Percentiles rank a stretch among this genome's conserved stretches.
Evolutionary conservation across 2,329 filamentous ascomycete species (phyloP).

Genomic region (Sporothrix euskadiensis): DNA sequence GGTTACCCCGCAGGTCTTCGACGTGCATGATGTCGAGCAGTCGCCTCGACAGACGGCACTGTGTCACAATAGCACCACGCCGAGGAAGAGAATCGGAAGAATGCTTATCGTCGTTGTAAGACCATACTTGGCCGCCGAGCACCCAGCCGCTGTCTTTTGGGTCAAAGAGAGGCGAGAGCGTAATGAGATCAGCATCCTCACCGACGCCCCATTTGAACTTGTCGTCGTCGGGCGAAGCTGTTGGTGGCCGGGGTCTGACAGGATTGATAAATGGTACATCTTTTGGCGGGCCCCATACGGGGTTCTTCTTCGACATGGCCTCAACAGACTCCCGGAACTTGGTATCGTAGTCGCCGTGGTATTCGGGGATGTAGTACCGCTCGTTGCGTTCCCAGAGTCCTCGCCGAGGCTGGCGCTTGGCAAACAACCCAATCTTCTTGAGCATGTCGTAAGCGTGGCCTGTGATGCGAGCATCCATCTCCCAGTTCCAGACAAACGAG

Average conservation of each 20-base stretch:
- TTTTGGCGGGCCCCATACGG: slow-evolving; percentile 66
- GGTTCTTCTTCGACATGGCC: slow-evolving; percentile 49
- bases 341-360: slow-evolving; percentile 67
- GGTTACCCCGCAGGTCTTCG: slow-evolving; percentile 71
- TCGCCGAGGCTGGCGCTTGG: slow-evolving; percentile 67
- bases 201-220: slow-evolving; percentile 38
- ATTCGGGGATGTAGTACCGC: slow-evolving; percentile 69
- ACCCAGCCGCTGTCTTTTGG: slow-evolving; percentile 72
- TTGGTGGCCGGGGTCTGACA: slow-evolving; percentile 50
- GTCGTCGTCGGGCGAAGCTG: slow-evolving; percentile 34
- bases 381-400: slow-evolving; percentile 73
- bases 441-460: slow-evolving; percentile 82
- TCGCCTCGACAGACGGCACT: slow-evolving; percentile 69
- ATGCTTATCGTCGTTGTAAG: slow-evolving; percentile 58
- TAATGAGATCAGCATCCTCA: slow-evolving; percentile 44
- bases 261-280: slow-evolving; percentile 59
- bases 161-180: slow-evolving; percentile 78
- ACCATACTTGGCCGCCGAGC: slow-evolving; percentile 66
- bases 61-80: slow-evolving; percentile 75
- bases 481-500: slow-evolving; percentile 85
- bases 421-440: slow-evolving; percentile 63
- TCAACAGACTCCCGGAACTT: slow-evolving; percentile 67
- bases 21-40: slow-evolving; percentile 75
- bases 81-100: slow-evolving; percentile 62
- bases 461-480: slow-evolving; percentile 76